Conservation (phyloP, 208 protist genomes). For the Acanthamoeba royreba region DNA sequence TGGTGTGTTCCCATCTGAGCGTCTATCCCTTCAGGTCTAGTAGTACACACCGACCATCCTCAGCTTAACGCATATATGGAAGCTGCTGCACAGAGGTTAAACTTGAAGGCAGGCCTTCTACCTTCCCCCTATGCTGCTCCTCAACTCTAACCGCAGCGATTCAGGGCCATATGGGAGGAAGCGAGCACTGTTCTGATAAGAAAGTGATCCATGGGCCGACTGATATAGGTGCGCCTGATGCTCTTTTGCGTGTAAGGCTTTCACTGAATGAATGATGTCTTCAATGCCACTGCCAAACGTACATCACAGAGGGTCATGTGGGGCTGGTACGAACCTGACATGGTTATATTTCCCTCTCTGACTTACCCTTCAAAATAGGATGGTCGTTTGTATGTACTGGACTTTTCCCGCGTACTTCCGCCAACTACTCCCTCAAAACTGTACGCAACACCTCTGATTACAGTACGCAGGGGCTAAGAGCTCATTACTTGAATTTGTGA, state of each 20-base stretch:
- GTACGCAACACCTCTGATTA: neutral
- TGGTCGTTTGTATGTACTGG: conserved; percentile 10
- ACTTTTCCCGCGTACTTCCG: conserved; percentile 13
- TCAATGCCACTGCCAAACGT: neutral
- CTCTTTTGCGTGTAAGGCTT: neutral
- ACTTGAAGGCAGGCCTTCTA: neutral
- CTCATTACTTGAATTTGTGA: neutral
- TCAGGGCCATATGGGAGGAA: neutral
- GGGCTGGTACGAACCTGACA: neutral
- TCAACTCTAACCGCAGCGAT: neutral
- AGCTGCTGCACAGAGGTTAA: neutral
- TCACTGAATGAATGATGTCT: neutral
- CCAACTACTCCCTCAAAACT: neutral
- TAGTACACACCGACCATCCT: neutral
- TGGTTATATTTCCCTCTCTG: neutral
- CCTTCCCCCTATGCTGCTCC: neutral
- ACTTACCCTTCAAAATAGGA: neutral
- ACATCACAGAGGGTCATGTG: neutral
- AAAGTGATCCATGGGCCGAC: neutral
- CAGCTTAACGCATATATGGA: neutral
- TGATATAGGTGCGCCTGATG: neutral
- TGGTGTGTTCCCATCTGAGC: neutral
- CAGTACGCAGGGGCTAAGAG: neutral
- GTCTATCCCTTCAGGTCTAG: neutral
- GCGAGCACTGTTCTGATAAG: neutral